Conservation (phyloP, 1,284 basidiomycete genomes). For the Sanghuangporus baumii region DNA sequence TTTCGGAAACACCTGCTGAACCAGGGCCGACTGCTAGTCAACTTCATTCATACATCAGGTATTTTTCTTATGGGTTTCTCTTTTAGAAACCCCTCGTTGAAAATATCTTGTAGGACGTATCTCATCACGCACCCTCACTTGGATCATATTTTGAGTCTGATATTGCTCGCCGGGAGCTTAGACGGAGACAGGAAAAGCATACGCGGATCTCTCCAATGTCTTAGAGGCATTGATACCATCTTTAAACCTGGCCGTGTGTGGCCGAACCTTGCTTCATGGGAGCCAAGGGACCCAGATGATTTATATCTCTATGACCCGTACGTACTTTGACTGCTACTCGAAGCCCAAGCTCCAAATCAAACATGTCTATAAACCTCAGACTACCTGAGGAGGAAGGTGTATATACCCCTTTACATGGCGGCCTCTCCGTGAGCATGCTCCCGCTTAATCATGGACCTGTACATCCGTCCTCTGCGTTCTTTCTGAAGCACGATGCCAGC, state of each 20-base stretch:
- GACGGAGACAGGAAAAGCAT: slow-evolving; percentile 60
- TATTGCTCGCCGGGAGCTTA: slow-evolving; percentile 70
- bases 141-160: slow-evolving; percentile 73
- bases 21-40: slow-evolving; percentile 32
- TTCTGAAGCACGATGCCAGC: slow-evolving; percentile 57
- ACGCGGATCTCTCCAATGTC: slow-evolving; percentile 52
- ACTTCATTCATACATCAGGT: slow-evolving; percentile 58
- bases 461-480: slow-evolving; percentile 73
- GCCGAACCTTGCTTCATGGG: slow-evolving; percentile 77
- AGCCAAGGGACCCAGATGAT: slow-evolving; percentile 48
- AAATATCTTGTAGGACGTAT: slow-evolving; percentile 45
- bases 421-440: slow-evolving; percentile 61
- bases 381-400: slow-evolving; percentile 21
- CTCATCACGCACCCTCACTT: slow-evolving; percentile 79
- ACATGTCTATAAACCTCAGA: not conserved
- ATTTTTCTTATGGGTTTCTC: slow-evolving; percentile 18
- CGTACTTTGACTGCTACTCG: slow-evolving; percentile 35
- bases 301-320: slow-evolving; percentile 58
- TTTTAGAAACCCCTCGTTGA: not conserved
- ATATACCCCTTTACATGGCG: slow-evolving; percentile 47
- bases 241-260: slow-evolving; percentile 73
- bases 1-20: slow-evolving; percentile 29
- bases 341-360: not conserved
- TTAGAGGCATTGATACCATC: slow-evolving; percentile 65
- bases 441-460: slow-evolving; percentile 66